Base-by-base conservation (phyloP, 371 early-diverging fungal species). In the Mortierella sp. region DNA sequence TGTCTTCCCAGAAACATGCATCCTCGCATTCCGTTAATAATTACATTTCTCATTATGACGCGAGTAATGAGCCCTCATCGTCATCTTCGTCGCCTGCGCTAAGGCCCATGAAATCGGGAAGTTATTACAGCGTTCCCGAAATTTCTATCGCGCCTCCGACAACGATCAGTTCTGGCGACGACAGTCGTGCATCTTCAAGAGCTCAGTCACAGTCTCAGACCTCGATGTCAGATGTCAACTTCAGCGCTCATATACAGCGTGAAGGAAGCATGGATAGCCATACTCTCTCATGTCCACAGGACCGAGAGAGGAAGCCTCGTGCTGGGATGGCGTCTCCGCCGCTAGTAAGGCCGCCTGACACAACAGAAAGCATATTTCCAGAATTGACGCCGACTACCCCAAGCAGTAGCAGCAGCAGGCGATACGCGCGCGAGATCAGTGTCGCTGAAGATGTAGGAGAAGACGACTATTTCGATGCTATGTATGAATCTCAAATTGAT, bases 101-200 rank as follows among this genome's bases (percentile, higher is more conserved):
- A 12, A 54, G 12, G 8, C 10, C 12, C 26, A 24, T 26, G 22
- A 24, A 24, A n/a, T 24, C 26, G 12, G 24, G 24, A 30, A 52
- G 26, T 28, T 60, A 47, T 28, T 5, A 39, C 1, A 18, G 28
- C 1, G 28, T 69, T 26, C 75, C 69, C 8, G 68, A 63, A 18
- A 74, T 74, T 22, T 59, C 57, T n/a, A 61, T 74, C 39, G 69
- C 69, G 8, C 75, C 75, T 12, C 69, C 75, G 3, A 75, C 75
- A 6, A 75, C 75, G 0, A 37, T 54, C 20, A 57, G 70, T 22
- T 65, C 72, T 12, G 32, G 30, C 22, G 51, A 62, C 2, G 62
- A 58, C 26, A 54, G 70, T 32, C 55, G 49, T 5, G 26, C 22
- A 22, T 66, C 66, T 39, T 55, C 28, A 16, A 55, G 39, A 5